phyloP scores from a whole-genome alignment of 768 basidiomycete genomes.

The Leccinum subgranulosum region DNA sequence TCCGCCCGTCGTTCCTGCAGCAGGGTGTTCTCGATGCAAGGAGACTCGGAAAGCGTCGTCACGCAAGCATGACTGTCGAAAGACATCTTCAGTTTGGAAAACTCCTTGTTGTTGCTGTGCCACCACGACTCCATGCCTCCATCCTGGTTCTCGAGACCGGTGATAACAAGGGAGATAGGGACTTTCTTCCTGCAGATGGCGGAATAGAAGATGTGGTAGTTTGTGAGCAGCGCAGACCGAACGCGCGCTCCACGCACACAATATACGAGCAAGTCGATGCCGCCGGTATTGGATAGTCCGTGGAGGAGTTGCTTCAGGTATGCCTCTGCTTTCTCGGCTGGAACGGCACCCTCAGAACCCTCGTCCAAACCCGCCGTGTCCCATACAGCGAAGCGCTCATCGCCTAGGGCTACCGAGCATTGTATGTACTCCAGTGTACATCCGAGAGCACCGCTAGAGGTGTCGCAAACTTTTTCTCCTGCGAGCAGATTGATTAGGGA shows the following conservation, averaged over 20 bases:
- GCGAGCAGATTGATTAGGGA: slow-evolving; percentile 43
- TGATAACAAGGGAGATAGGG: slow-evolving; percentile 39
- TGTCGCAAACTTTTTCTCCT: slow-evolving; percentile 21
- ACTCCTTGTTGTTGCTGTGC: slow-evolving; percentile 22
- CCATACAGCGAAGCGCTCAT: slow-evolving; percentile 25
- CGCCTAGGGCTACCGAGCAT: slow-evolving; percentile 22
- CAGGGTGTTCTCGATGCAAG: slow-evolving; percentile 6
- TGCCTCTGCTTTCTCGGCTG: slow-evolving; percentile 29
- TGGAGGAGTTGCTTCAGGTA: slow-evolving; percentile 35
- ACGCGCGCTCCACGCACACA: slow-evolving; percentile 40
- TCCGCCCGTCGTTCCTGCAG: slow-evolving; percentile 18
- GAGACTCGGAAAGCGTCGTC: slow-evolving; percentile 24
- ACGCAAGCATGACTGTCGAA: slow-evolving; percentile 33
- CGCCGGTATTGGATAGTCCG: slow-evolving; percentile 31
- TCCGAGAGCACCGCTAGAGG: slow-evolving; percentile 32
- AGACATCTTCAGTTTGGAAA: slow-evolving; percentile 23
- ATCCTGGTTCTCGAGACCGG: slow-evolving; percentile 39
- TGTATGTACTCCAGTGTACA: slow-evolving; percentile 33
- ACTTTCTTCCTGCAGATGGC: slow-evolving; percentile 39
- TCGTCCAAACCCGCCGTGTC: slow-evolving; percentile 36
- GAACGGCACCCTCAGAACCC: slow-evolving; percentile 23
- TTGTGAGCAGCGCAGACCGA: slow-evolving; percentile 31
- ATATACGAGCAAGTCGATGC: slow-evolving; percentile 41
- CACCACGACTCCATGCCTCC: slow-evolving; percentile 34
- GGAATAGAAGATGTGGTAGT: slow-evolving; percentile 39